These are phyloP conservation scores for Sonneratia caseolaris DNA, from an alignment of 345 rosid genomes.

Conservation along the genomic window DNA sequence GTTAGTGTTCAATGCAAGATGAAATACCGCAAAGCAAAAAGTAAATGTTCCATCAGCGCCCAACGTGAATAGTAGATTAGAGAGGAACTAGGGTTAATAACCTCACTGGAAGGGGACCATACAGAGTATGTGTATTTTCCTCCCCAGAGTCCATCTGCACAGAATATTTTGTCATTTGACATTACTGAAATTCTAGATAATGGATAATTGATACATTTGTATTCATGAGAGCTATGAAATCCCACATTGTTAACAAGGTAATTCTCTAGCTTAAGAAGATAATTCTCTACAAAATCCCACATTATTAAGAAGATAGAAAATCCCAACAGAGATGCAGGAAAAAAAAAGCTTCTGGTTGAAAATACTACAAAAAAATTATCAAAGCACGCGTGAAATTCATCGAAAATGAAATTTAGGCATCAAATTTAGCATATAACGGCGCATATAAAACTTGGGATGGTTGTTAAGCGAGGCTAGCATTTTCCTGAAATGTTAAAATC, in stretches of 20 bases:
- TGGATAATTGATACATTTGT: too few relatives aligned
- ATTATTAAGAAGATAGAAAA: background rate
- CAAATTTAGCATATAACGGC: background rate
- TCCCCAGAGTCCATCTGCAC: background rate
- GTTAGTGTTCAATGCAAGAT: too few relatives aligned
- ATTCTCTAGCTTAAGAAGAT: background rate
- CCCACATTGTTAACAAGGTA: background rate
- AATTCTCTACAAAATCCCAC: background rate
- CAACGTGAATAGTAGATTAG: background rate
- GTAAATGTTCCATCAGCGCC: constrained; percentile 9
- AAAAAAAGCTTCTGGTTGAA: background rate
- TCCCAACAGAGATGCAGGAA: background rate
- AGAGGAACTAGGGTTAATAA: background rate
- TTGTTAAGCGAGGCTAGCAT: constrained; percentile 39
- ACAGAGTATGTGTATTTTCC: background rate
- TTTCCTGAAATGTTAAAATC: constrained; percentile 52
- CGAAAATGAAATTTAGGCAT: background rate
- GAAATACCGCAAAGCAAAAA: constrained; percentile 35
- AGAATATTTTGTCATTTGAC: background rate
- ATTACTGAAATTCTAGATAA: background rate
- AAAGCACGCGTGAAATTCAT: background rate
- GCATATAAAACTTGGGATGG: constrained; percentile 55
- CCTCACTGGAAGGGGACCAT: background rate
- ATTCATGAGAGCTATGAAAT: background rate
- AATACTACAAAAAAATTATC: background rate